phyloP scores from a whole-genome alignment of 2,329 filamentous ascomycete species.

The Exophiala calicioides region DNA sequence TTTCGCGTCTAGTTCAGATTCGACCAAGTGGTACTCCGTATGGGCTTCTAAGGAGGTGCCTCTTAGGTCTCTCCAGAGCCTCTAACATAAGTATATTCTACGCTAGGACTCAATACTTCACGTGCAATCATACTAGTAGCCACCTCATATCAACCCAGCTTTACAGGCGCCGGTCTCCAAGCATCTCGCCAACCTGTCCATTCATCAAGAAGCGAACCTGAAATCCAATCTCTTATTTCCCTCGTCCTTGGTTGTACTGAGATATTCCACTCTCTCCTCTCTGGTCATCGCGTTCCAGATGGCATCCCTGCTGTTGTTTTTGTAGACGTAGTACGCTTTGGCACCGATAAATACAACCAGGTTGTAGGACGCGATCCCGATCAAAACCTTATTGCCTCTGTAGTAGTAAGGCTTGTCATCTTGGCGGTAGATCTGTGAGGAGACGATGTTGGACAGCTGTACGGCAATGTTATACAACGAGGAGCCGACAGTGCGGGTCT shows the following conservation, averaged over 20 bases:
- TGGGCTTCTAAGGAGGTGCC: too few species aligned
- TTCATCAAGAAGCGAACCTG: constrained; percentile 34
- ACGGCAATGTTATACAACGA: constrained; percentile 51
- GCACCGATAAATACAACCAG: constrained; percentile 52
- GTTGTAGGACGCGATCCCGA: constrained; percentile 52
- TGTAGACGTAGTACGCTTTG: constrained; percentile 38
- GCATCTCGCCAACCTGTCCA: too few species aligned
- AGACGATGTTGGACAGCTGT: constrained; percentile 44
- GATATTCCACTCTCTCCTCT: constrained; percentile 48
- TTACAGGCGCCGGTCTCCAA: too few species aligned
- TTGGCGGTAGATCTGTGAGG: constrained; percentile 55
- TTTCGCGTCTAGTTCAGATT: too few species aligned
- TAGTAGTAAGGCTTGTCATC: constrained; percentile 58
- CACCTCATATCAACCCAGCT: too few species aligned
- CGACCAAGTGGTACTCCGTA: too few species aligned
- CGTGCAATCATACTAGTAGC: too few species aligned
- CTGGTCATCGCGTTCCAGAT: constrained; percentile 47
- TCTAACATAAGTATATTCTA: too few species aligned
- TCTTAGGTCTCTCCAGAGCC: too few species aligned
- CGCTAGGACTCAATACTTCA: too few species aligned
- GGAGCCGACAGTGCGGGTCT: constrained; percentile 63
- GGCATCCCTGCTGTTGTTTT: constrained; percentile 34
- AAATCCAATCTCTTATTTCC: constrained; percentile 48
- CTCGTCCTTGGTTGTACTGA: constrained; percentile 45
- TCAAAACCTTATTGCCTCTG: constrained; percentile 52